Base-by-base conservation (phyloP, 768 basidiomycete genomes). In the Suillus spraguei region DNA sequence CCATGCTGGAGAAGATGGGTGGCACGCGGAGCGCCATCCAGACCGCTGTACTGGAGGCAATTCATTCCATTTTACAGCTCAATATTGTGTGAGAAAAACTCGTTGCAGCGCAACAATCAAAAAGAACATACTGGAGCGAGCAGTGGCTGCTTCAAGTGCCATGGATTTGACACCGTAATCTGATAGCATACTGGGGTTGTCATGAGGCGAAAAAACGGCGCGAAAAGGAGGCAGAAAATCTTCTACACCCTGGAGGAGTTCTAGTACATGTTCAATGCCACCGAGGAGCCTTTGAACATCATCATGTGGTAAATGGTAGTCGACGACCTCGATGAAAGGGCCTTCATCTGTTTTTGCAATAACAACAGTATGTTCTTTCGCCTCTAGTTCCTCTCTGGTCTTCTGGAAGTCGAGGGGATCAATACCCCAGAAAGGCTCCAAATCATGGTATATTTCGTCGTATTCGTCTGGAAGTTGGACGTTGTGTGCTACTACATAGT, bases 391-490 rank as follows among this genome's bases (percentile, higher is more conserved):
- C n/a, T 58, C 32, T 42, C 70, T 74, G 0, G 65, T 60, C 11
- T 28, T 52, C 0, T 67, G 70, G 16, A 80, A 47, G 1, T 70
- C 69, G 1, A 49, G n/a, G 0, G 78, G 78, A 39, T 72, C 66
- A 55, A 82, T 67, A 0, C 76, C 80, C 72, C 72, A 78, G 66
- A 73, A 79, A 0, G 77, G 75, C 32, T 75, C 72, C 10, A 82
- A 63, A 59, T 80, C 74, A 8, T 70, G 65, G 60, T 72, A 67
- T 56, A 82, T 82, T 63, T 81, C 79, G 68, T 83, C 81, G 53
- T 83, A 83, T 61, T 83, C 81, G 64, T 83, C 82, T 20, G 76
- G 78, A 1, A 83, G 72, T 49, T 74, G 77, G 2, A 83, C 74
- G 35, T 74, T 64, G 64, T 83, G 65, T 58, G 67, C 66, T 20